A percentile compares a stretch with the other conserved stretches of the same genome.
These are phyloP conservation scores for Colletotrichum orchidophilum DNA, from an alignment of 2,329 filamentous ascomycete species.

Conservation along the genomic window DNA sequence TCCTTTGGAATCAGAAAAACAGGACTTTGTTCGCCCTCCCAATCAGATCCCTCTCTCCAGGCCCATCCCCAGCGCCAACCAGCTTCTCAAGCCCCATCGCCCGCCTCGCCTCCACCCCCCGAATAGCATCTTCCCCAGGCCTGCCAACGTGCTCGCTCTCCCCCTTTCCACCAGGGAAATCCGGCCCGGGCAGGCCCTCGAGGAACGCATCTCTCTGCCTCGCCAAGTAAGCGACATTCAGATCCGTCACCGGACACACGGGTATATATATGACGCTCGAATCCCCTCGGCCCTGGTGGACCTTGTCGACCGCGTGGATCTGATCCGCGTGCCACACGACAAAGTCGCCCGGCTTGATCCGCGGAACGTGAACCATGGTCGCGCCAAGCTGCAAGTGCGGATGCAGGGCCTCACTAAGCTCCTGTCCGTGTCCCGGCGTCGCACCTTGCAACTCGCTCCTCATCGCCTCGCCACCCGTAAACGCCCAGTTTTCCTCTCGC, in stretches of 20 bases:
- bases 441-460: conserved; percentile 75
- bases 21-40: conserved; percentile 54
- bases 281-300: conserved; percentile 76
- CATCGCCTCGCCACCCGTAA: conserved; percentile 57
- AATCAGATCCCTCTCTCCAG: conserved; percentile 49
- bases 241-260: conserved; percentile 80
- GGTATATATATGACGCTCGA: conserved; percentile 92
- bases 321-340: conserved; percentile 87
- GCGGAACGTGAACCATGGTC: conserved; percentile 78
- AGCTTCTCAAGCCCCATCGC: conserved; percentile 58
- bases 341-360: conserved; percentile 77
- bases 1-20: conserved; percentile 45
- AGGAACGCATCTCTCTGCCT: conserved; percentile 78
- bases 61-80: conserved; percentile 33
- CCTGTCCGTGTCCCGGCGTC: conserved; percentile 73
- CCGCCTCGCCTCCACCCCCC: conserved; percentile 46
- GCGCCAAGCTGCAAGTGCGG: conserved; percentile 74
- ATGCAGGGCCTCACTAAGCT: conserved; percentile 71
- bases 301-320: conserved; percentile 85
- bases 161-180: conserved; percentile 77
- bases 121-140: conserved; percentile 49
- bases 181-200: conserved; percentile 71
- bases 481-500: conserved; percentile 66
- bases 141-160: conserved; percentile 65
- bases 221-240: conserved; percentile 76